These are phyloP conservation scores for Cyclaneusma minus DNA, from an alignment of 2,329 filamentous ascomycete species.

Conservation along the genomic window DNA sequence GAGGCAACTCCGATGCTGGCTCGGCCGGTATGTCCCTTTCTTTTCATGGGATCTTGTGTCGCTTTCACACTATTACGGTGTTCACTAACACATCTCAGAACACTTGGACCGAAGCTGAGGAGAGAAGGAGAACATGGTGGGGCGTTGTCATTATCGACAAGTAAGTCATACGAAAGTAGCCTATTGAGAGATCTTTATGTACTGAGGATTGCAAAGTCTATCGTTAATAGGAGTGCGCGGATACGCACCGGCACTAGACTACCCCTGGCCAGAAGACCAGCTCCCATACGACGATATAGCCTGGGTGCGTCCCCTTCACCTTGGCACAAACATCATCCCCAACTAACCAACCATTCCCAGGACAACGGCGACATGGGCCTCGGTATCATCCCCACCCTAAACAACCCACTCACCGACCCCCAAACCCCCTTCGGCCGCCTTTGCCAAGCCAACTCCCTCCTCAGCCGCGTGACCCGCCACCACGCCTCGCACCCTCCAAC, in stretches of 20 bases:
- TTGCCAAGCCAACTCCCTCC: slow-evolving; percentile 22
- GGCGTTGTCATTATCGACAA: slow-evolving; percentile 29
- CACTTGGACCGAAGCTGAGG: slow-evolving; percentile 31
- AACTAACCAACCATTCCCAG: slow-evolving; percentile 11
- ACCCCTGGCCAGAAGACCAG: slow-evolving; percentile 11
- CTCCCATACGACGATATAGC: slow-evolving; percentile 19
- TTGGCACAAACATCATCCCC: neutral
- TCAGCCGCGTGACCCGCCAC: slow-evolving; percentile 20
- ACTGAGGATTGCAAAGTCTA: no score
- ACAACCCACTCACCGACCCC: slow-evolving; percentile 28
- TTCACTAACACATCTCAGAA: slow-evolving; percentile 10
- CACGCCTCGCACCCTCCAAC: slow-evolving; percentile 9
- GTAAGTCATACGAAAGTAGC: slow-evolving; percentile 11
- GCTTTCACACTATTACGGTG: neutral
- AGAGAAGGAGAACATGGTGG: slow-evolving; percentile 31
- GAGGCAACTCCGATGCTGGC: slow-evolving; percentile 23
- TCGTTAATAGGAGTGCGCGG: no score
- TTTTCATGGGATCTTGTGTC: slow-evolving; percentile 1
- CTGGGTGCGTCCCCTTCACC: slow-evolving; percentile 20
- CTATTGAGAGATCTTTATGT: neutral
- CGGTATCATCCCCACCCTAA: slow-evolving; percentile 5
- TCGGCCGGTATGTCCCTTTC: slow-evolving; percentile 15
- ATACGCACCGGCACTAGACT: slow-evolving; percentile 15
- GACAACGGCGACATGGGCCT: slow-evolving; percentile 21
- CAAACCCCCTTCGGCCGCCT: slow-evolving; percentile 35